These are phyloP conservation scores for Halophytophthora batemanensis DNA, from an alignment of 352 stramenopile genomes.

Conservation along the genomic window DNA sequence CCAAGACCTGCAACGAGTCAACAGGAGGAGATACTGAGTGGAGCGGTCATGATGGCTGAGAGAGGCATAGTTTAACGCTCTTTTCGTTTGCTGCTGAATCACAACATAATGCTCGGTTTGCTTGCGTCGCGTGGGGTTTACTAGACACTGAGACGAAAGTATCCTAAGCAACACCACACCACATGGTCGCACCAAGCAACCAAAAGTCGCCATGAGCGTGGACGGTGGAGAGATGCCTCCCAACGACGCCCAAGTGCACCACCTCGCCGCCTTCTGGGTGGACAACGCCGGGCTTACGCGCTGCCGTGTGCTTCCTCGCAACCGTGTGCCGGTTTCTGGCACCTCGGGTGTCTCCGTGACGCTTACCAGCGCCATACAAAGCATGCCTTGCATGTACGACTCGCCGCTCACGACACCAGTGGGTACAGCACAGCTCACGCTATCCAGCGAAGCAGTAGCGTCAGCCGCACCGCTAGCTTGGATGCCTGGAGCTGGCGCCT, in stretches of 20 bases:
- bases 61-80: too few species aligned
- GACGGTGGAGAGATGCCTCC: too few species aligned
- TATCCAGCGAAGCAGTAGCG: background rate
- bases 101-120: too few species aligned
- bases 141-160: too few species aligned
- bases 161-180: too few species aligned
- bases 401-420: slow-evolving; percentile 17
- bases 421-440: slow-evolving; percentile 12
- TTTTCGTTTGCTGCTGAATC: too few species aligned
- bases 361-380: slow-evolving; percentile 23
- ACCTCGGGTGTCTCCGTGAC: slow-evolving; percentile 11
- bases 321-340: slow-evolving; percentile 2
- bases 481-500: slow-evolving; percentile 11
- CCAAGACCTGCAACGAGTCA: too few species aligned
- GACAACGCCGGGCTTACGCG: slow-evolving; percentile 31
- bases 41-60: too few species aligned
- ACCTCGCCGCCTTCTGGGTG: slow-evolving; percentile 16
- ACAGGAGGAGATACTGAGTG: too few species aligned
- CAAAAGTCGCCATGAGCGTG: too few species aligned
- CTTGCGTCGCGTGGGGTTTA: too few species aligned
- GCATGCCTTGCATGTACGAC: slow-evolving; percentile 22
- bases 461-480: slow-evolving; percentile 10
- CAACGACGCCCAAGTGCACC: background rate
- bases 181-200: too few species aligned
- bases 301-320: slow-evolving; percentile 18